Evolutionary conservation across 305 asterid genomes (phyloP).

Genomic region (Rubia peregrina): DNA sequence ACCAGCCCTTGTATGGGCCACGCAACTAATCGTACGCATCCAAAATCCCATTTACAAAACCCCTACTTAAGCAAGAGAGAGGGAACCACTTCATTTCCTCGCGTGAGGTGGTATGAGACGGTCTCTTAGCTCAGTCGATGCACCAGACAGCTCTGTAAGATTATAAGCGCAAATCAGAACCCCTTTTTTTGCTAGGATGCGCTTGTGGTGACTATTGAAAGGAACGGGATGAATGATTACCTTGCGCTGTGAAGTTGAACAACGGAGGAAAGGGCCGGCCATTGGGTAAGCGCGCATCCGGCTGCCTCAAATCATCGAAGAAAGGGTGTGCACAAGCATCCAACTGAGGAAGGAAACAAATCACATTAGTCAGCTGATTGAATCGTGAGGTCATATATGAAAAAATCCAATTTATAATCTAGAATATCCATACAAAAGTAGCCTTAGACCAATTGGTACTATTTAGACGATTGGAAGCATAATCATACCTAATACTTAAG

Average conservation of each 20-base stretch:
- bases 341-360: conserved; percentile 41
- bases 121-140: conserved; percentile 57
- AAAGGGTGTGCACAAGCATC: conserved; percentile 99
- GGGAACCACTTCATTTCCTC: conserved; percentile 34
- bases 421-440: too few species aligned
- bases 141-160: conserved; percentile 65
- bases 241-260: conserved; percentile 77
- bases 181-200: not conserved
- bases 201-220: not conserved
- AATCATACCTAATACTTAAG: too few species aligned
- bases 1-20: conserved; percentile 14
- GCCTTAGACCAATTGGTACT: too few species aligned
- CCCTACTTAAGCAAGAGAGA: conserved; percentile 7
- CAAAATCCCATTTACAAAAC: conserved; percentile 26
- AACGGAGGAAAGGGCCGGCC: conserved; percentile 79
- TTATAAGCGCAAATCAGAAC: conserved; percentile 3
- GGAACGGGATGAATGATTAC: conserved; percentile 20
- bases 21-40: conserved; percentile 16
- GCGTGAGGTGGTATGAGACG: conserved; percentile 73
- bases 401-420: too few species aligned
- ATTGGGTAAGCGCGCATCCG: conserved; percentile 61
- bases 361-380: not conserved
- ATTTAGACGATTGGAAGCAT: too few species aligned
- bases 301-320: conserved; percentile 72
- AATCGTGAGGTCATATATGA: not conserved